Percentiles rank a stretch among this genome's conserved stretches.
These are phyloP conservation scores for Lophium mytilinum DNA, from an alignment of 495 filamentous ascomycete genomes.

Conservation along the genomic window DNA sequence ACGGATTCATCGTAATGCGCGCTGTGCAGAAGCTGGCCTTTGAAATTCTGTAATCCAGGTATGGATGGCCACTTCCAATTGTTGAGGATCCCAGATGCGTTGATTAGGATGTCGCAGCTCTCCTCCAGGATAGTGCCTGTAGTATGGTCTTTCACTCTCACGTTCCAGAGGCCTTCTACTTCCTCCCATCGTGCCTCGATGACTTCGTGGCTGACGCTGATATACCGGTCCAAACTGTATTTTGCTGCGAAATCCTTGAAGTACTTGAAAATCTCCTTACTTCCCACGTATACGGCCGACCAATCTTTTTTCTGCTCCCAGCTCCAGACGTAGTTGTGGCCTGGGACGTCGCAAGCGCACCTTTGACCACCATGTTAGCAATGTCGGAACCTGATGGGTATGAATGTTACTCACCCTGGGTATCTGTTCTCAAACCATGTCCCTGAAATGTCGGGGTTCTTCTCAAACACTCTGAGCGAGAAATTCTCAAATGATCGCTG, in stretches of 20 bases:
- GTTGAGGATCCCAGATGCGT: conserved; percentile 22
- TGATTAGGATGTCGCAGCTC: conserved; percentile 18
- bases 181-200: conserved; percentile 18
- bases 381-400: background rate
- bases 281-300: conserved; percentile 26
- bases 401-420: too few relatives aligned
- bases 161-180: conserved; percentile 19
- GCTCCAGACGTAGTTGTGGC: conserved; percentile 27
- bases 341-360: conserved; percentile 33
- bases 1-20: conserved; percentile 13
- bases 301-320: conserved; percentile 33
- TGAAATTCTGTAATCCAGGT: conserved; percentile 18
- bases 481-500: background rate
- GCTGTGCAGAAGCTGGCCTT: conserved; percentile 16
- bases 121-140: conserved; percentile 12
- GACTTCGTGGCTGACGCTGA: conserved; percentile 24
- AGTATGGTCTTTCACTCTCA: conserved; percentile 19
- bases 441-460: too few relatives aligned
- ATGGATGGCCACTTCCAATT: conserved; percentile 25
- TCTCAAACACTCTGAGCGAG: background rate
- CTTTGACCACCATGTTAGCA: background rate
- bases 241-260: conserved; percentile 24
- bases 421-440: too few relatives aligned
- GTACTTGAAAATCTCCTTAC: conserved; percentile 25
- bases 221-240: conserved; percentile 23